Base-by-base conservation (phyloP, 2,329 filamentous ascomycete genomes). In the Trichoderma sp. region DNA sequence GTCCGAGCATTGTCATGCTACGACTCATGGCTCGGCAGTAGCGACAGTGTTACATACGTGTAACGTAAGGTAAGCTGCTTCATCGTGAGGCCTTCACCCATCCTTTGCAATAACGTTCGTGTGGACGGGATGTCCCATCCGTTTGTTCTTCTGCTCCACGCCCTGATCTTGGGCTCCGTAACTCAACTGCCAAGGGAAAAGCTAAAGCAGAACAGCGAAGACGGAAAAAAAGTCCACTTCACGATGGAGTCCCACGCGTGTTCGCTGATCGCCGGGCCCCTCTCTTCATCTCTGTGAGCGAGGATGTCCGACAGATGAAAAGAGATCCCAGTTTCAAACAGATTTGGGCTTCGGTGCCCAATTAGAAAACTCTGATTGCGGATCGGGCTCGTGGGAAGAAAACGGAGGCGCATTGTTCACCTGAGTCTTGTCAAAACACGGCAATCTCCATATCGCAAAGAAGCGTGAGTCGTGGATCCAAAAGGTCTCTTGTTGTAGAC, bases 261-360 rank as follows among this genome's bases (percentile, higher is more conserved):
- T 7, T 56, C 34, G 21, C 34, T 43, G 39, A 56, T 56, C 54
- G 54, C 43, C 34, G 10, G 34, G 12, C 34, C 30, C n/a, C 9
- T 21, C 39, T 21, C 39, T 30, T 9, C 7, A 9, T 9, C 7
- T 30, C 30, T 30, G 9, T 30, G 39, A 24, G 3, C 21, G 21
- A 24, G 21, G 39, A 56, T 56, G 39, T 56, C 34, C 39, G 24
- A 45, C 19, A 45, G 17, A 26, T 28, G 24, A 45, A 30, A 52
- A 15, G n/a, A 52, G 30, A 30, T 57, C 41, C 41, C 41, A 44
- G 19, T 26, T 24, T 12, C 26, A 14, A 28, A 30, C 34, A 43
- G 30, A n/a, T 7, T 26, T 26, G n/a, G 30, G 50, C 7, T 57
- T 57, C 45, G 55, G 41, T 57, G 55, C 55, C 55, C 55, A 44